Conservation (phyloP, 805 yeast genomes). For the Hanseniaspora hatyaiensis region DNA sequence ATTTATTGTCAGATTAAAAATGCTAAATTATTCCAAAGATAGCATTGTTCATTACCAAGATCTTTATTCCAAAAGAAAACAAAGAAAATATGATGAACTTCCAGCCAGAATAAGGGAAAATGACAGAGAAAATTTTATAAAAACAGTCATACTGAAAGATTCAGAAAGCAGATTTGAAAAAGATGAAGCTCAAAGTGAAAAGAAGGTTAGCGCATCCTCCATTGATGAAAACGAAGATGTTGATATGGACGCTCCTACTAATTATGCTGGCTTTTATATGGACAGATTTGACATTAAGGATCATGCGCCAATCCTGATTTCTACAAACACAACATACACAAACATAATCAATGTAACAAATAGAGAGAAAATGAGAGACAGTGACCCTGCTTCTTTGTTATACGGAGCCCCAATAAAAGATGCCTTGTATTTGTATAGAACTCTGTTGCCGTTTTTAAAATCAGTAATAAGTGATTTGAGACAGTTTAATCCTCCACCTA, state of each 20-base stretch:
- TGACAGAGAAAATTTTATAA: conserved; percentile 31
- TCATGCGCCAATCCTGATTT: conserved; percentile 48
- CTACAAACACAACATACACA: conserved; percentile 35
- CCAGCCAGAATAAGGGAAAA: conserved; percentile 26
- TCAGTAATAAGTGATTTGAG: conserved; percentile 82
- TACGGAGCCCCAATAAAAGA: conserved; percentile 62
- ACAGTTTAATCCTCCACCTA: conserved; percentile 76
- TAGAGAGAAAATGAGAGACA: conserved; percentile 13
- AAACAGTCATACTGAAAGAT: conserved; percentile 26
- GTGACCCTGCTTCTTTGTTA: conserved; percentile 9
- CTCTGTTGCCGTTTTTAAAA: conserved; percentile 78
- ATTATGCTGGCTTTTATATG: conserved; percentile 20
- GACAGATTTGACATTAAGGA: conserved; percentile 39
- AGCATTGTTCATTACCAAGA: conserved; percentile 53
- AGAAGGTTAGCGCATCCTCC: conserved; percentile 15
- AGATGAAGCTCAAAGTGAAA: conserved; percentile 17
- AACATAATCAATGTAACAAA: conserved; percentile 10
- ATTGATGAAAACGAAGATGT: conserved; percentile 1
- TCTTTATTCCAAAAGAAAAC: conserved; percentile 37
- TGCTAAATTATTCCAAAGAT: conserved; percentile 60
- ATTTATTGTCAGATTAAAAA: conserved; percentile 67
- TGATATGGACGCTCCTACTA: conserved; percentile 17
- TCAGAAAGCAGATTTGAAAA: conserved; percentile 18
- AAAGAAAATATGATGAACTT: conserved; percentile 35
- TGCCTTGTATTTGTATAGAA: conserved; percentile 76